Evolutionary conservation across 495 filamentous ascomycete genomes (phyloP).

Genomic region (Pseudomonodictys pantanalensis): DNA sequence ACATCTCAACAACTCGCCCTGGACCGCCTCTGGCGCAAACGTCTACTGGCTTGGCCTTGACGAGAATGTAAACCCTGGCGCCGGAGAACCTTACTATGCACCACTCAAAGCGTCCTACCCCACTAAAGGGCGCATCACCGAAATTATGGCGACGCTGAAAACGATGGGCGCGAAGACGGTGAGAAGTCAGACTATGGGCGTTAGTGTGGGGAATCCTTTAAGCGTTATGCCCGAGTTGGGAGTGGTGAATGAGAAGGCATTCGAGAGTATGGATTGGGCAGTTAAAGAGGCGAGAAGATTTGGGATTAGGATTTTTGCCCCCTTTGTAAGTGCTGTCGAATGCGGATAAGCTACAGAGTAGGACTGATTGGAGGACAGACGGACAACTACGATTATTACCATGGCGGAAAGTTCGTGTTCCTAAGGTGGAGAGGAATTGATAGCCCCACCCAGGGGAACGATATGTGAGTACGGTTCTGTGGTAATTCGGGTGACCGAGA

Average conservation of each 20-base stretch:
- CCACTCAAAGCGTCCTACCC: slow-evolving; percentile 52
- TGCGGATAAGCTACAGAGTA: slow-evolving; percentile 38
- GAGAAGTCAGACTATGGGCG: slow-evolving; percentile 53
- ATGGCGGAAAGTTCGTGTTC: slow-evolving; percentile 58
- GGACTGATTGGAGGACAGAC: slow-evolving; percentile 1
- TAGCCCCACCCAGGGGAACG: slow-evolving; percentile 35
- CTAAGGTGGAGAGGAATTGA: slow-evolving; percentile 53
- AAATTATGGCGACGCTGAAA: slow-evolving; percentile 52
- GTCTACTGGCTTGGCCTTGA: slow-evolving; percentile 59
- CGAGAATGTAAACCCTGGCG: slow-evolving; percentile 54
- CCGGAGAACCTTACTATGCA: slow-evolving; percentile 49
- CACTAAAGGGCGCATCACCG: slow-evolving; percentile 52
- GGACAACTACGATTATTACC: slow-evolving; percentile 50
- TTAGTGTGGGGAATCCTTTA: slow-evolving; percentile 54
- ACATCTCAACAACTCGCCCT: slow-evolving; percentile 36
- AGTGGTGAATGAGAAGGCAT: slow-evolving; percentile 49
- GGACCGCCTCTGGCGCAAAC: slow-evolving; percentile 53
- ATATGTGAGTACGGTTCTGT: not conserved
- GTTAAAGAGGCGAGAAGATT: slow-evolving; percentile 52
- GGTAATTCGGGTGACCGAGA: not conserved
- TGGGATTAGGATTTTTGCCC: slow-evolving; percentile 50
- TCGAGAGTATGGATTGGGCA: slow-evolving; percentile 54
- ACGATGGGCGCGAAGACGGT: slow-evolving; percentile 54
- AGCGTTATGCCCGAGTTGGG: slow-evolving; percentile 48
- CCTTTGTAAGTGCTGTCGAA: slow-evolving; percentile 37